Evolutionary conservation across 371 early-diverging fungal species (phyloP).

Genomic region (Syncephalastrum sp.): DNA sequence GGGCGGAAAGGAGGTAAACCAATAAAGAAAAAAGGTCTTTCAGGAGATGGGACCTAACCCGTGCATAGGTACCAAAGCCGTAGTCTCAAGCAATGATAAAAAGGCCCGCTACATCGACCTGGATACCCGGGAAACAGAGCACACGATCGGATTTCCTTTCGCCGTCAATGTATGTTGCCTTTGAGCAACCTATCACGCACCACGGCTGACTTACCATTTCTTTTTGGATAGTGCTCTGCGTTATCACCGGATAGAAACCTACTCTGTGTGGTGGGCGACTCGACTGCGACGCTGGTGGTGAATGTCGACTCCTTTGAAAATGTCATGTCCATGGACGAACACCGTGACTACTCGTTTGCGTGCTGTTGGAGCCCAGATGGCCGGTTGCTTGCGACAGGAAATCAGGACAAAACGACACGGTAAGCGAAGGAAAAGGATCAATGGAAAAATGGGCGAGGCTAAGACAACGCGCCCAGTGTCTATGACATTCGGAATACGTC

Average conservation of each 20-base stretch:
- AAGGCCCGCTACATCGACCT: constrained; percentile 56
- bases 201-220: background rate
- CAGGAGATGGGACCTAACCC: background rate
- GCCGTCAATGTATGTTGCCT: constrained; percentile 63
- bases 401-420: constrained; percentile 69
- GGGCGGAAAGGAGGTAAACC: constrained; percentile 37
- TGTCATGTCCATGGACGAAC: constrained; percentile 25
- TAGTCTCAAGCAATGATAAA: constrained; percentile 66
- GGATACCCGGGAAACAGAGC: constrained; percentile 27
- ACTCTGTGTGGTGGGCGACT: constrained; percentile 79
- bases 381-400: constrained; percentile 75
- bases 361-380: constrained; percentile 82
- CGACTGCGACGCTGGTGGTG: constrained; percentile 53
- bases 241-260: constrained; percentile 62
- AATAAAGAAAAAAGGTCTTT: background rate
- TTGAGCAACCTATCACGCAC: background rate
- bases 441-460: constrained; percentile 3
- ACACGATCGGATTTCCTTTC: constrained; percentile 51
- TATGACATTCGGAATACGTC: constrained; percentile 75
- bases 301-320: constrained; percentile 19
- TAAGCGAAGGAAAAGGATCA: constrained; percentile 2
- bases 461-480: constrained; percentile 42
- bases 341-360: constrained; percentile 77
- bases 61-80: constrained; percentile 5
- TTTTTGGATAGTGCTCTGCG: constrained; percentile 59